Evolutionary conservation across 2,329 filamentous ascomycete genomes (phyloP).

Genomic region (Conoideocrella luteorostrata): DNA sequence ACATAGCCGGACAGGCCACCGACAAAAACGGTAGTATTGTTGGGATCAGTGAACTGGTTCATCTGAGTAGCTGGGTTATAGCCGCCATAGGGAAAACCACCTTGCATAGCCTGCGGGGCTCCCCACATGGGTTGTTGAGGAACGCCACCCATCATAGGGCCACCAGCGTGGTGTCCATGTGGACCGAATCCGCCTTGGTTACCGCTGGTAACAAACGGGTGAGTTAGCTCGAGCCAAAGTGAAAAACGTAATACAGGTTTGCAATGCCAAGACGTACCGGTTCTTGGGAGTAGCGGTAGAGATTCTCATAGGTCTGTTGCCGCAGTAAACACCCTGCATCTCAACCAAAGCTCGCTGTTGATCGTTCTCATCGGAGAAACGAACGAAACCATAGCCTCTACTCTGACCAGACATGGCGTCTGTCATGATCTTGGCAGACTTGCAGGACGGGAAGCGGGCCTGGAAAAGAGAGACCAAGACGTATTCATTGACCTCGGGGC

Average conservation of each 20-base stretch:
- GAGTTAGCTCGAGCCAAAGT: not conserved
- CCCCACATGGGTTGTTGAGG: slow-evolving; percentile 40
- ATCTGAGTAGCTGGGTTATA: slow-evolving; percentile 56
- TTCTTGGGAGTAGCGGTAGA: slow-evolving; percentile 98
- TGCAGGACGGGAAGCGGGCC: slow-evolving; percentile 92
- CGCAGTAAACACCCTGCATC: slow-evolving; percentile 99
- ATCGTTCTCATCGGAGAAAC: slow-evolving; percentile 91
- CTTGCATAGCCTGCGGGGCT: slow-evolving; percentile 25
- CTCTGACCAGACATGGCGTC: slow-evolving; percentile 97
- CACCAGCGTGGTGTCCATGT: slow-evolving; percentile 36
- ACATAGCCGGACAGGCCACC: slow-evolving; percentile 96
- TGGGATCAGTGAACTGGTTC: slow-evolving; percentile 99
- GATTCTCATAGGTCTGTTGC: slow-evolving; percentile 97
- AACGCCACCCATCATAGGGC: slow-evolving; percentile 38
- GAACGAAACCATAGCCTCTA: slow-evolving; percentile 94
- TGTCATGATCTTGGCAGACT: slow-evolving; percentile 99
- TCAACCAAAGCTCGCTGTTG: slow-evolving; percentile 93
- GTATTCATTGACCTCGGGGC: slow-evolving; percentile 97
- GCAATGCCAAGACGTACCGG: slow-evolving; percentile 37
- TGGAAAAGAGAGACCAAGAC: slow-evolving; percentile 97
- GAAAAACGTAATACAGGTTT: no score
- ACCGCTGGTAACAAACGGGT: slow-evolving; percentile 16
- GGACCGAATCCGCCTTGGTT: slow-evolving; percentile 34
- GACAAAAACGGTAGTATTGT: slow-evolving; percentile 99
- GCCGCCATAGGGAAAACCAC: slow-evolving; percentile 32